A percentile compares a stretch with the other conserved stretches of the same genome.
These are phyloP conservation scores for Corrigiola litoralis DNA, from an alignment of 179 eudicot species.

Conservation along the genomic window DNA sequence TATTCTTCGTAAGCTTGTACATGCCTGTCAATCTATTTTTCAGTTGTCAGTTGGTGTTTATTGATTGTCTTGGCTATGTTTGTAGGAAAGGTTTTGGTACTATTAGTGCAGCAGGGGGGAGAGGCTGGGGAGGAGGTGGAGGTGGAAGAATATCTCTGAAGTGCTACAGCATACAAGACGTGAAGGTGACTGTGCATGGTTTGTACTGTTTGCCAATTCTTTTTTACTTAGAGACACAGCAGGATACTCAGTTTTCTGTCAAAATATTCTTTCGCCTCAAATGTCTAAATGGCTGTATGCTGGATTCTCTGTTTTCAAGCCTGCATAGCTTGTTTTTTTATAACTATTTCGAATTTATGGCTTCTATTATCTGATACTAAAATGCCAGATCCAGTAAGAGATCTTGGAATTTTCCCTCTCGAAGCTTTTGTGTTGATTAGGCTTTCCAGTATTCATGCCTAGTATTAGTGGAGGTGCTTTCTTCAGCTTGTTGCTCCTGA, in stretches of 20 bases:
- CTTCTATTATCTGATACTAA: too few species aligned
- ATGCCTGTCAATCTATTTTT: neutral
- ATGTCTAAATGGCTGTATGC: neutral
- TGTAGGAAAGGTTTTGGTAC: slow-evolving; percentile 72
- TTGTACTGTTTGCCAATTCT: slow-evolving; percentile 14
- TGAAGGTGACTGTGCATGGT: slow-evolving; percentile 73
- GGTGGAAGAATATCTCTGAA: slow-evolving; percentile 81
- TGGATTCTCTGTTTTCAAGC: neutral
- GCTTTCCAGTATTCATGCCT: too few species aligned
- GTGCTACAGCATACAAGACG: slow-evolving; percentile 76
- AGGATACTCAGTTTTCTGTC: neutral
- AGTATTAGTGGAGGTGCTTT: neutral
- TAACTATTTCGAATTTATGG: too few species aligned
- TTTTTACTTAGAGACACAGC: neutral
- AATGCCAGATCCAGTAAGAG: neutral
- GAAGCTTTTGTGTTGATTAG: too few species aligned
- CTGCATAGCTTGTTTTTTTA: too few species aligned
- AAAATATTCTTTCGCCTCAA: slow-evolving; percentile 1
- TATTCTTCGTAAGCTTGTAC: neutral
- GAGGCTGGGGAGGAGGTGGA: slow-evolving; percentile 92
- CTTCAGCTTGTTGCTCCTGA: neutral
- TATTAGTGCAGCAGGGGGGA: slow-evolving; percentile 88
- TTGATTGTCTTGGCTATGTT: slow-evolving; percentile 1
- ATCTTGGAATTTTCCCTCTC: neutral
- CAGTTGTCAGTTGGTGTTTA: neutral